A percentile compares a stretch with the other conserved stretches of the same genome.
These are phyloP conservation scores for Peronospora belbahrii DNA, from an alignment of 352 stramenopile genomes.

Conservation along the genomic window DNA sequence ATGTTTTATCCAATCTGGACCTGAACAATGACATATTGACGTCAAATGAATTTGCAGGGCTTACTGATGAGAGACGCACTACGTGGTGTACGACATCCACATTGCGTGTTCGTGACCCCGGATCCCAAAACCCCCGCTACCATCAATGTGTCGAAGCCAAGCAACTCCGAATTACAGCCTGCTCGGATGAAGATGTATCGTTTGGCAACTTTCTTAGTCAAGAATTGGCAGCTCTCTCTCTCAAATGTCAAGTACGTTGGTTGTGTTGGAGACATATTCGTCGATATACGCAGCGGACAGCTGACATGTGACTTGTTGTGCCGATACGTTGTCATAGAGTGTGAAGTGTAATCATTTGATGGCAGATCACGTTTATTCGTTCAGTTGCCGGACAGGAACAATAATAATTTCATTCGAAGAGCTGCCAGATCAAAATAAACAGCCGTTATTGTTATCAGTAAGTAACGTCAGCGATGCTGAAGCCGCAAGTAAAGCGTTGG, in stretches of 20 bases:
- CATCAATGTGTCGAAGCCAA: conserved; percentile 68
- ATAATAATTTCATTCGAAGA: conserved; percentile 82
- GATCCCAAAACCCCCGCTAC: conserved; percentile 40
- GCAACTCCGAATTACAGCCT: conserved; percentile 53
- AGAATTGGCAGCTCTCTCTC: conserved; percentile 54
- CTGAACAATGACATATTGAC: conserved; percentile 36
- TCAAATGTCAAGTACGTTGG: conserved; percentile 70
- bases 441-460: conserved; percentile 28
- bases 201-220: conserved; percentile 73
- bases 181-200: conserved; percentile 67
- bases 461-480: conserved; percentile 29
- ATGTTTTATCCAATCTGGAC: conserved; percentile 88
- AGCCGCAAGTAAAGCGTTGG: conserved; percentile 22
- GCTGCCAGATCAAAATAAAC: conserved; percentile 50
- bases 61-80: conserved; percentile 25
- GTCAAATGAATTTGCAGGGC: conserved; percentile 6
- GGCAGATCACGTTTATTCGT: conserved; percentile 78
- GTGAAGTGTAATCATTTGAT: conserved; percentile 73
- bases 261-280: background rate
- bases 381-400: conserved; percentile 59
- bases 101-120: conserved; percentile 47
- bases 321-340: conserved; percentile 34
- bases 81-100: conserved; percentile 75
- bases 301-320: conserved; percentile 1
- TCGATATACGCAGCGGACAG: background rate